A percentile compares a stretch with the other conserved stretches of the same genome.
phyloP scores from a whole-genome alignment of 2,329 filamentous ascomycete species.

The Colletotrichum sp. region DNA sequence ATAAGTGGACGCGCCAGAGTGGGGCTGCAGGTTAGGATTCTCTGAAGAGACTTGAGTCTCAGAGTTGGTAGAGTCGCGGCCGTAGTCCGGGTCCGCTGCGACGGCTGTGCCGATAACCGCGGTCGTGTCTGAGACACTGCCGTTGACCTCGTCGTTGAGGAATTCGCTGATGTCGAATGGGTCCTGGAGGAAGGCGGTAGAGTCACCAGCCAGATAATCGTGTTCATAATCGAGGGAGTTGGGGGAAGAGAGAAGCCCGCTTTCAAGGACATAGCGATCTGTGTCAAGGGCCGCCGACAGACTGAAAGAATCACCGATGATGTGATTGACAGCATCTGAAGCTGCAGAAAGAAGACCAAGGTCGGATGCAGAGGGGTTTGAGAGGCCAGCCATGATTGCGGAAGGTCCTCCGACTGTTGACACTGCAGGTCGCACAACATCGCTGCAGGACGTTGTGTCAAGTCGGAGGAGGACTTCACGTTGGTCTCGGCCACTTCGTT shows the following conservation, averaged over 20 bases:
- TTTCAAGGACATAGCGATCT: constrained; percentile 80
- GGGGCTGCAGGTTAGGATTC: constrained; percentile 76
- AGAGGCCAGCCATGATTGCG: constrained; percentile 49
- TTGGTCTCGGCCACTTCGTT: constrained; percentile 27
- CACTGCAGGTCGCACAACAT: constrained; percentile 99
- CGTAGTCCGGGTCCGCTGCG: constrained; percentile 58
- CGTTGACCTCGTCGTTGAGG: constrained; percentile 57
- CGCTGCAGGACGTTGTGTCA: constrained; percentile 99
- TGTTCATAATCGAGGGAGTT: constrained; percentile 68
- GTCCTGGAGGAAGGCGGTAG: constrained; percentile 49
- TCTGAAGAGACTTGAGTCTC: constrained; percentile 66
- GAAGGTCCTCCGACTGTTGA: constrained; percentile 85
- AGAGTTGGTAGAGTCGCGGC: constrained; percentile 60
- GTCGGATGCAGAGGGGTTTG: constrained; percentile 44
- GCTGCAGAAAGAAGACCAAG: constrained; percentile 55
- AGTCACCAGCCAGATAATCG: constrained; percentile 71
- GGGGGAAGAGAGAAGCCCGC: constrained; percentile 77
- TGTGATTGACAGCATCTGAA: constrained; percentile 67
- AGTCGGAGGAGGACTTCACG: constrained; percentile 69
- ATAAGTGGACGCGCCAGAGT: constrained; percentile 73
- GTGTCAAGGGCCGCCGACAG: constrained; percentile 70
- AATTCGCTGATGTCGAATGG: constrained; percentile 60
- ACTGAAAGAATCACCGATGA: constrained; percentile 74
- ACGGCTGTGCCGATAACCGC: constrained; percentile 52
- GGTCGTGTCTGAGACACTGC: constrained; percentile 50